Base-by-base conservation (phyloP, 2,329 filamentous ascomycete genomes). In the Fusarium chaquense region DNA sequence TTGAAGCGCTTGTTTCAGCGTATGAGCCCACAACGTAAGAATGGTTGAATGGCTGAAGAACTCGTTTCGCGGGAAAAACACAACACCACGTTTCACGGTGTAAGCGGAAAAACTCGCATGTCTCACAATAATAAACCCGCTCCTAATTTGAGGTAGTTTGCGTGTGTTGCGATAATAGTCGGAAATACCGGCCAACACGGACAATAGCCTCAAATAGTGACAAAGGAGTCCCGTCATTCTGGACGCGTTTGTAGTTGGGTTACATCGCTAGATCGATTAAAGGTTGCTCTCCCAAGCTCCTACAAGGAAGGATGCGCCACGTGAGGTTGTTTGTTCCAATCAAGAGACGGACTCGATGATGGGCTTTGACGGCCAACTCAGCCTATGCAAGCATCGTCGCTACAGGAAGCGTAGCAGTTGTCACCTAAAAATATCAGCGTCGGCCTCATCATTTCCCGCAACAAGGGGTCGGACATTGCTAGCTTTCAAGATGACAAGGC, bases 391-490 rank as follows among this genome's bases (percentile, higher is more conserved):
- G 36, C 50, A 28, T 53, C 12, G 52, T 70, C 52, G 28, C 36
- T 33, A 33, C 45, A 33, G 33, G 33, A 61, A 36, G 46, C 18
- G 28, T 44, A 49, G 47, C 43, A 43, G 33, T 12, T 58, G 43
- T 43, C 45, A 50, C 58, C 66, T 65, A 69, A 67, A 70, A 68
- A 26, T 55, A 65, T 46, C 60, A 67, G 41, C 71, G 47, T 69
- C 69, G 69, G 63, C 61, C 67, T 66, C 58, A 73, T 71, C 70
- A 71, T 63, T 51, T 60, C 56, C 52, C 47, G 33, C 41, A 30
- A 33, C 70, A 73, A 68, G 70, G 70, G 67, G 38, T 52, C 38
- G 58, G 60, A 65, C 45, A 71, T 71, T 71, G 52, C 38, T 51
- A 58, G 56, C 38, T 52, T 38, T 43, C 41, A 40, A 44, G 32